These are phyloP conservation scores for Monosporascus ibericus DNA, from an alignment of 2,329 filamentous ascomycete genomes.

Conservation along the genomic window DNA sequence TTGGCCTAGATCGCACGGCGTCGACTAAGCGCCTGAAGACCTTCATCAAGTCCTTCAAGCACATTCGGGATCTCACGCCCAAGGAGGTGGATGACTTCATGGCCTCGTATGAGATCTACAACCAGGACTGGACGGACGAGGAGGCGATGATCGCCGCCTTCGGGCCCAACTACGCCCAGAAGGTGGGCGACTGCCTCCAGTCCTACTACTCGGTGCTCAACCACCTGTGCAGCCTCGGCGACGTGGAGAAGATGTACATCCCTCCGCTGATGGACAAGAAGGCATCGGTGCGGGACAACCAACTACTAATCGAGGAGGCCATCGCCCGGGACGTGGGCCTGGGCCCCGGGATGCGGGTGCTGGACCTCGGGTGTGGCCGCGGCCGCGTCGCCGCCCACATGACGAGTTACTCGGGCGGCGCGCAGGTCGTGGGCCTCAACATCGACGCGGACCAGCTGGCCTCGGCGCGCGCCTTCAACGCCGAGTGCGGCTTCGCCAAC, in stretches of 20 bases:
- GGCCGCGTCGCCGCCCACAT: constrained; percentile 49
- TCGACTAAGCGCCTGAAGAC: constrained; percentile 43
- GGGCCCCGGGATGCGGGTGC: constrained; percentile 37
- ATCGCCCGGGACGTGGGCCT: constrained; percentile 41
- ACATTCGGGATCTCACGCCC: constrained; percentile 40
- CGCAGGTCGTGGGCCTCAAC: constrained; percentile 44
- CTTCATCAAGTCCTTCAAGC: constrained; percentile 43
- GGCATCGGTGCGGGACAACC: constrained; percentile 43
- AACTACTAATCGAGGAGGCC: constrained; percentile 46
- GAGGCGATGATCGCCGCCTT: constrained; percentile 39
- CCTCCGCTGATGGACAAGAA: constrained; percentile 46
- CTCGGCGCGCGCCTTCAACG: constrained; percentile 25
- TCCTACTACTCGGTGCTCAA: constrained; percentile 49
- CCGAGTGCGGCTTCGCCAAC: constrained; percentile 29
- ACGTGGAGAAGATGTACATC: constrained; percentile 55
- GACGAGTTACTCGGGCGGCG: constrained; percentile 41
- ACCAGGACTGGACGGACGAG: constrained; percentile 48
- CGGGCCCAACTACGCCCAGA: constrained; percentile 42
- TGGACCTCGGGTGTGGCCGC: constrained; percentile 48
- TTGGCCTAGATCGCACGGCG: constrained; percentile 35
- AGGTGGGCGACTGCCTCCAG: constrained; percentile 44
- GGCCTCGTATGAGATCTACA: constrained; percentile 51
- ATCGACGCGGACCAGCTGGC: constrained; percentile 45
- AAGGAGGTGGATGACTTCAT: constrained; percentile 50
- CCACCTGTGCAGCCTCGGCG: constrained; percentile 47